These are phyloP conservation scores for Rhizopogon rudus DNA, from an alignment of 768 basidiomycete genomes.

Conservation along the genomic window DNA sequence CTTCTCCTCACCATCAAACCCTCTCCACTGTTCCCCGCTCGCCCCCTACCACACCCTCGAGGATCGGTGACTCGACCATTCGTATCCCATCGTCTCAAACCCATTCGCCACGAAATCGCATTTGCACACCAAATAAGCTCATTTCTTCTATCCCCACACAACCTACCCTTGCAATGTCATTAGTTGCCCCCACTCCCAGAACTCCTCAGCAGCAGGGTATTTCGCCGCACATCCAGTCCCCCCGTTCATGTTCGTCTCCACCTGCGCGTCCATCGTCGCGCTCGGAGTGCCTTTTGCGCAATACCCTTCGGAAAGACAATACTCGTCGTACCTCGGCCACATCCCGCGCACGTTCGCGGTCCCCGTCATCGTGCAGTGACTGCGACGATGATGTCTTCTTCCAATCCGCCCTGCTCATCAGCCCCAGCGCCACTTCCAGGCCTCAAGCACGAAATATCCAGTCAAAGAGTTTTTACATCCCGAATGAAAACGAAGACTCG, in stretches of 20 bases:
- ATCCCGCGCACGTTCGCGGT: slow-evolving; percentile 13
- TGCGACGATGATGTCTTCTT: slow-evolving; percentile 24
- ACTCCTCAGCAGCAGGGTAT: slow-evolving; percentile 7
- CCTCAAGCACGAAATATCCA: slow-evolving; percentile 1
- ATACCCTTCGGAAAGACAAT: slow-evolving; percentile 48
- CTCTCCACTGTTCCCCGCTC: background rate
- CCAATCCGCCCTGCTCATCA: slow-evolving; percentile 22
- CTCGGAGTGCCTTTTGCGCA: slow-evolving; percentile 51
- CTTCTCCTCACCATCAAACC: slow-evolving; percentile 1
- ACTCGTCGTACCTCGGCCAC: slow-evolving; percentile 29
- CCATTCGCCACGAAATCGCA: slow-evolving; percentile 12
- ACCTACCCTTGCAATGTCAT: slow-evolving; percentile 34
- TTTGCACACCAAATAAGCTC: slow-evolving; percentile 6
- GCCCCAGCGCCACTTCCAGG: slow-evolving; percentile 17
- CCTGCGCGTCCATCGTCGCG: slow-evolving; percentile 40
- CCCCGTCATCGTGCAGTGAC: slow-evolving; percentile 15
- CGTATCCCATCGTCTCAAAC: slow-evolving; percentile 10
- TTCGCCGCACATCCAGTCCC: slow-evolving; percentile 1
- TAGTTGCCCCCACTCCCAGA: slow-evolving; percentile 13
- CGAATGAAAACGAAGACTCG: slow-evolving; percentile 25
- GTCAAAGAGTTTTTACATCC: slow-evolving; percentile 24
- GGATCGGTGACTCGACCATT: background rate
- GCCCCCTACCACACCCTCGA: background rate
- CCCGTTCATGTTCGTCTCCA: slow-evolving; percentile 13
- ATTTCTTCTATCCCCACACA: slow-evolving; percentile 9